Evolutionary conservation across 371 early-diverging fungal species (phyloP), one percentile per base, ranked within the genome.

Genomic region (Cokeromyces recurvatus): DNA sequence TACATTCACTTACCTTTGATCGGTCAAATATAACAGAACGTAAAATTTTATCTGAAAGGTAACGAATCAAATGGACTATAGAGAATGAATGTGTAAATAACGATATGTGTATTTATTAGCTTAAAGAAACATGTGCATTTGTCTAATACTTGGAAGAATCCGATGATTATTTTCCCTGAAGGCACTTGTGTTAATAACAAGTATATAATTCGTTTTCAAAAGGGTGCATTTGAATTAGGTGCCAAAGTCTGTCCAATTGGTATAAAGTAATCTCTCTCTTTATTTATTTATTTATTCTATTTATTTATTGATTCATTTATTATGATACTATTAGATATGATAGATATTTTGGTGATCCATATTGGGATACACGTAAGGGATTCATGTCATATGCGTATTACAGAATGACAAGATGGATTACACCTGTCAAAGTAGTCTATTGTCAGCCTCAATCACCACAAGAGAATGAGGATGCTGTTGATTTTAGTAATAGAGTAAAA

Each of bases 141-240:
- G 32, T 43, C 62, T 11, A 52, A 45, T 8, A 71, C 64, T 10
- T 62, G 66, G 64, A 59, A 59, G 10, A 71, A 66, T 29, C 71
- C 71, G 38, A 71, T 92, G 66, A 62, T 91, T 19, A 83, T 92
- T 19, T 92, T 92, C 64, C 92, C 92, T n/a, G 92, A 92, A 66
- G 91, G 91, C 6, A 90, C 90, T 5, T 90, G 91, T 63, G 91
- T 92, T 22, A 91, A 91, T 53, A 92, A 92, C 62, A 78, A 86
- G 50, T 86, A 84, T 54, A 77, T 84, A 0, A 87, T 92, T 29
- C 77, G 90, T 20, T 92, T 90, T 62, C 92, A 92, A 54, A 92
- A 91, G 51, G 91, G 92, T 4, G 90, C 89, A 2, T 92, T 92
- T 71, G 90, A 92, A 39, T 60, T 91, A 32, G 88, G 81, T 38